These are phyloP conservation scores for Fusarium sp. DNA, from an alignment of 2,329 filamentous ascomycete genomes.

Conservation along the genomic window DNA sequence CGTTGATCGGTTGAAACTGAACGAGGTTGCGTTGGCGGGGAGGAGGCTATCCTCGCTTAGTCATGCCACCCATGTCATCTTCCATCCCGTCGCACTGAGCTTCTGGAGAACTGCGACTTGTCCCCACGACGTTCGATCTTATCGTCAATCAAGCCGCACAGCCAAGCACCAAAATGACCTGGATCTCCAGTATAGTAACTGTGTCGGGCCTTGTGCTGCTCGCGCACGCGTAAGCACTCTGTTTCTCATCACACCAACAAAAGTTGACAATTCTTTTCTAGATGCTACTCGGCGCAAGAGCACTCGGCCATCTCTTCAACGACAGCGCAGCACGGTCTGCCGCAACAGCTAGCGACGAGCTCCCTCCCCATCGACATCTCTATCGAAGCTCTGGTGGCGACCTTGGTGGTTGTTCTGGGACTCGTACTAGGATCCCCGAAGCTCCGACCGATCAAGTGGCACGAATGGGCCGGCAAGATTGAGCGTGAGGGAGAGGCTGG, in stretches of 20 bases:
- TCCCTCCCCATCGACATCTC: conserved; percentile 88
- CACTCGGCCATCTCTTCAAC: conserved; percentile 82
- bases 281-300: conserved; percentile 97
- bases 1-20: neutral
- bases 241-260: conserved; percentile 8
- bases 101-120: conserved; percentile 38
- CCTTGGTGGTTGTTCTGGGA: conserved; percentile 85
- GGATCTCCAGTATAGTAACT: conserved; percentile 80
- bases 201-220: conserved; percentile 84
- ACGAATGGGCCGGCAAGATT: conserved; percentile 86
- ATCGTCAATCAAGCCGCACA: conserved; percentile 20
- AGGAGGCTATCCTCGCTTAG: conserved; percentile 32
- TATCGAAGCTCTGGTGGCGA: conserved; percentile 86
- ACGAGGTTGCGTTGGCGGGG: too few relatives aligned
- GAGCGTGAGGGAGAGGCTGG: conserved; percentile 80
- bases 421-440: conserved; percentile 84
- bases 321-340: conserved; percentile 60
- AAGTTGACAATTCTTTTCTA: conserved; percentile 58
- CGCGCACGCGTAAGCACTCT: conserved; percentile 82
- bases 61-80: conserved; percentile 38
- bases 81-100: conserved; percentile 1
- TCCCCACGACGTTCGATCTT: conserved; percentile 32
- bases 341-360: conserved; percentile 58
- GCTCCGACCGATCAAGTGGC: conserved; percentile 88
- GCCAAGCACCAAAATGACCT: conserved; percentile 70